A percentile compares a stretch with the other conserved stretches of the same genome.
phyloP scores from a whole-genome alignment of 495 filamentous ascomycete genomes.

The Penicillium arizonense region DNA sequence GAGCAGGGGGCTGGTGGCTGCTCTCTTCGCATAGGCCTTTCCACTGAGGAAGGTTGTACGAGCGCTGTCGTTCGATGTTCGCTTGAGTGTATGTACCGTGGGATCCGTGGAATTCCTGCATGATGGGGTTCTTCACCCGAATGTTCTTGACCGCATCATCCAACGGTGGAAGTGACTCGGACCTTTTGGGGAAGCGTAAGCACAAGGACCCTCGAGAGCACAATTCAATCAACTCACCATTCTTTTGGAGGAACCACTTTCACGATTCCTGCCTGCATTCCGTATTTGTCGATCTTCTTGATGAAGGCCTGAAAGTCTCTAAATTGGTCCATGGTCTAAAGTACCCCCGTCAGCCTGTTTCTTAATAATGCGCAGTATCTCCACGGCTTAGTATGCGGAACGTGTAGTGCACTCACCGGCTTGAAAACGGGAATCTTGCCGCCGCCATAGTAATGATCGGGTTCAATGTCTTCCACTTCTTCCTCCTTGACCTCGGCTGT shows the following conservation, averaged over 20 bases:
- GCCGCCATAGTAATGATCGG: slow-evolving; percentile 82
- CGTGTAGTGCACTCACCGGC: slow-evolving; percentile 58
- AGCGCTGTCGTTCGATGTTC: slow-evolving; percentile 91
- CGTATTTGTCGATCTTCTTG: slow-evolving; percentile 84
- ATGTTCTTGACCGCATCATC: slow-evolving; percentile 87
- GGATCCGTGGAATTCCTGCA: slow-evolving; percentile 93
- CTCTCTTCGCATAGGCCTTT: slow-evolving; percentile 85
- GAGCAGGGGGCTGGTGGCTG: slow-evolving; percentile 94
- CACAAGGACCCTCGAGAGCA: slow-evolving; percentile 1
- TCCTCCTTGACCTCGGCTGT: slow-evolving; percentile 23
- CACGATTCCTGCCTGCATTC: slow-evolving; percentile 95
- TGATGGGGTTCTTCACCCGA: slow-evolving; percentile 93
- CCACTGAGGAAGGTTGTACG: slow-evolving; percentile 97
- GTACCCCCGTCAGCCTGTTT: slow-evolving; percentile 14
- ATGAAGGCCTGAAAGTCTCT: slow-evolving; percentile 85
- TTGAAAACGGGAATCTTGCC: slow-evolving; percentile 92
- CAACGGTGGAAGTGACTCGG: slow-evolving; percentile 69
- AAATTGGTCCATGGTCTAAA: slow-evolving; percentile 86
- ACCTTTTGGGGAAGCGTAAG: slow-evolving; percentile 43
- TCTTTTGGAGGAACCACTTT: slow-evolving; percentile 93
- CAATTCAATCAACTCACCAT: slow-evolving; percentile 61
- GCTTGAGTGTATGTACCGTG: slow-evolving; percentile 93
- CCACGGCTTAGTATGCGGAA: neutral
- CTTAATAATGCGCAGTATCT: neutral
- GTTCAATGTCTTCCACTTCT: slow-evolving; percentile 65